These are phyloP conservation scores for Hypoxylon sp. DNA, from an alignment of 2,329 filamentous ascomycete genomes.

Conservation along the genomic window DNA sequence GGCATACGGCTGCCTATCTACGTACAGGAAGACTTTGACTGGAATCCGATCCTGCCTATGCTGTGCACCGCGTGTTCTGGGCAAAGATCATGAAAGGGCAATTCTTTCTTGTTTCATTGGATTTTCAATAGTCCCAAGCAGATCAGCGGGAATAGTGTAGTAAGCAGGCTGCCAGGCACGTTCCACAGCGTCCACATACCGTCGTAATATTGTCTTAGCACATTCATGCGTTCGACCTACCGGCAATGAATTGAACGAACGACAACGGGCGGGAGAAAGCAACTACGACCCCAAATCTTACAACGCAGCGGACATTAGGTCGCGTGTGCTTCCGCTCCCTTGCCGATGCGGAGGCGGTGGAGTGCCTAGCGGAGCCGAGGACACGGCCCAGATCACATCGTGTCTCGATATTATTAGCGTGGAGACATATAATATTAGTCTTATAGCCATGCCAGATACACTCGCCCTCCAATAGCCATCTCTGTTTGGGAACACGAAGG, in stretches of 20 bases:
- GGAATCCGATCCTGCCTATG: conserved; percentile 14
- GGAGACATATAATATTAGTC: conserved; percentile 26
- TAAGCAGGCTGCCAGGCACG: conserved; percentile 38
- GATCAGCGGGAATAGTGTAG: conserved; percentile 17
- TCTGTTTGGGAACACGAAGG: conserved; percentile 33
- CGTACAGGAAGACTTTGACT: conserved; percentile 12
- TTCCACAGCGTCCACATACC: conserved; percentile 39
- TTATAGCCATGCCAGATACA: conserved; percentile 24
- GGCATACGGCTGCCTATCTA: conserved; percentile 18
- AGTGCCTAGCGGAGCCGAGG: conserved; percentile 41
- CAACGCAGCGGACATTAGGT: conserved; percentile 40
- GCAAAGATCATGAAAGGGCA: conserved; percentile 29
- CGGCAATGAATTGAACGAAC: conserved; percentile 38
- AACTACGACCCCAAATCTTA: conserved; percentile 22
- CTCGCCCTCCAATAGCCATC: conserved; percentile 28
- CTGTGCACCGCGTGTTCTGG: conserved; percentile 27
- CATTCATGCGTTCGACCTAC: conserved; percentile 26
- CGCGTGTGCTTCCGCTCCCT: conserved; percentile 32
- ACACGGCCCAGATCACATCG: conserved; percentile 39
- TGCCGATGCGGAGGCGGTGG: conserved; percentile 44
- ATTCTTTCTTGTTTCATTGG: conserved; percentile 28
- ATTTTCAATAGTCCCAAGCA: conserved; percentile 21
- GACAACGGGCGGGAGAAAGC: conserved; percentile 22
- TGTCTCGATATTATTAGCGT: conserved; percentile 45
- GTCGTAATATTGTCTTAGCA: conserved; percentile 43